These are phyloP conservation scores for Pseudonitzschia delicatissima DNA, from an alignment of 108 stramenopile genomes.

Conservation along the genomic window DNA sequence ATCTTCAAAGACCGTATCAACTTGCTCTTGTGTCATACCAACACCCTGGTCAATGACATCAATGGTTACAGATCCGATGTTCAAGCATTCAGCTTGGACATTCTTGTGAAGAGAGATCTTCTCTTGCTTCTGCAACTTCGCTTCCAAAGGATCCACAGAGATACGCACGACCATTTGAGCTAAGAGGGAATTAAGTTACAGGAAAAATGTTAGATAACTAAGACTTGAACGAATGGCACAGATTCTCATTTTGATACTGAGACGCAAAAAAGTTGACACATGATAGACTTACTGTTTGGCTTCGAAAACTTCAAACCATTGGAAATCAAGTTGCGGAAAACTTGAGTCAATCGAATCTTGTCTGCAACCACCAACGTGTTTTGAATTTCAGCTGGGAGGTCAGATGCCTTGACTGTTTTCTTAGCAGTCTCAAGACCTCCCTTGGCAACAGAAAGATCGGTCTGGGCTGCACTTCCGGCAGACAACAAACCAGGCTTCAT, in stretches of 20 bases:
- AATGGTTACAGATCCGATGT: conserved; percentile 20
- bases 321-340: conserved; percentile 42
- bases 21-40: conserved; percentile 45
- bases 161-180: conserved; percentile 3
- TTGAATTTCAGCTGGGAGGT: not conserved
- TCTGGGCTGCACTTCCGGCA: not conserved
- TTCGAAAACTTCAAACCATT: conserved; percentile 43
- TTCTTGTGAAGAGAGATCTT: not conserved
- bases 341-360: conserved; percentile 25
- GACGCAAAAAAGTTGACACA: not conserved
- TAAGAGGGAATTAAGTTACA: not conserved
- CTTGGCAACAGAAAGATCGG: not conserved
- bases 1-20: conserved; percentile 34
- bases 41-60: conserved; percentile 46
- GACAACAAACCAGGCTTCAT: too few relatives aligned
- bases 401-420: not conserved
- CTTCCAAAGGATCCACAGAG: not conserved
- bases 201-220: not conserved
- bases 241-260: too few relatives aligned
- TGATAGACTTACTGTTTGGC: not conserved
- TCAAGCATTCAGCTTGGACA: not conserved
- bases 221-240: too few relatives aligned
- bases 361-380: conserved; percentile 32
- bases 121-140: not conserved
- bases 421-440: not conserved